Percentiles rank a stretch among this genome's conserved stretches.
Evolutionary conservation across 2,329 filamentous ascomycete species (phyloP).

Genomic region (Colletotrichum orchidophilum): DNA sequence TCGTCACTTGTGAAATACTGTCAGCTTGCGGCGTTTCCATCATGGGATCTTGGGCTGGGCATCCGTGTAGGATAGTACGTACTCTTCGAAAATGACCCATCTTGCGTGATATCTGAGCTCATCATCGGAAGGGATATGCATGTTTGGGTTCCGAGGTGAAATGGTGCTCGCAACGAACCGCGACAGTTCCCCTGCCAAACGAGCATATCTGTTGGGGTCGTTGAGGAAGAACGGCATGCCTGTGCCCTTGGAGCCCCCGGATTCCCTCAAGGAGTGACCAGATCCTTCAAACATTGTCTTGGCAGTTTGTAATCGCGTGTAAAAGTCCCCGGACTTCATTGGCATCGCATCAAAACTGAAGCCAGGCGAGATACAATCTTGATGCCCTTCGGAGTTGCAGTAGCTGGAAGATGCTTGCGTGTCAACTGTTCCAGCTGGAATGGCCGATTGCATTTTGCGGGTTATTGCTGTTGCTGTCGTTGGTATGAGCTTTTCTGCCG

Average conservation of each 20-base stretch:
- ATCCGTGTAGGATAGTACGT: neutral
- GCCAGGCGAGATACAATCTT: neutral
- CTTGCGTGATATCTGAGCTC: slow-evolving; percentile 46
- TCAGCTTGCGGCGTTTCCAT: neutral
- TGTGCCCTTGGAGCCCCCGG: neutral
- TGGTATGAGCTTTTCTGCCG: neutral
- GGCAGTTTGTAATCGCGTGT: slow-evolving; percentile 5
- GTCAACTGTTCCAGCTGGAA: neutral
- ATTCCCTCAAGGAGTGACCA: neutral
- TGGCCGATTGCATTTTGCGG: neutral
- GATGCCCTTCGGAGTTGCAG: neutral
- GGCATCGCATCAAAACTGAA: neutral
- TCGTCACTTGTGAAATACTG: slow-evolving; percentile 8
- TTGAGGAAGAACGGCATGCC: slow-evolving; percentile 35
- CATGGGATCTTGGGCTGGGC: neutral
- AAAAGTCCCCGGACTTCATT: neutral
- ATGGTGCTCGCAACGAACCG: slow-evolving; percentile 40
- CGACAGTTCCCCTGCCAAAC: slow-evolving; percentile 36
- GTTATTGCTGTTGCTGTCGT: neutral
- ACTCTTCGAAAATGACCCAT: slow-evolving; percentile 44
- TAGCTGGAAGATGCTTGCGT: neutral
- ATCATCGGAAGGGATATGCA: slow-evolving; percentile 44
- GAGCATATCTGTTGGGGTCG: slow-evolving; percentile 39
- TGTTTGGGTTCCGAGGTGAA: slow-evolving; percentile 43
- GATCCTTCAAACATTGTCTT: slow-evolving; percentile 16